phyloP scores from a whole-genome alignment of 768 basidiomycete species.

The Lentinula guzmanii region DNA sequence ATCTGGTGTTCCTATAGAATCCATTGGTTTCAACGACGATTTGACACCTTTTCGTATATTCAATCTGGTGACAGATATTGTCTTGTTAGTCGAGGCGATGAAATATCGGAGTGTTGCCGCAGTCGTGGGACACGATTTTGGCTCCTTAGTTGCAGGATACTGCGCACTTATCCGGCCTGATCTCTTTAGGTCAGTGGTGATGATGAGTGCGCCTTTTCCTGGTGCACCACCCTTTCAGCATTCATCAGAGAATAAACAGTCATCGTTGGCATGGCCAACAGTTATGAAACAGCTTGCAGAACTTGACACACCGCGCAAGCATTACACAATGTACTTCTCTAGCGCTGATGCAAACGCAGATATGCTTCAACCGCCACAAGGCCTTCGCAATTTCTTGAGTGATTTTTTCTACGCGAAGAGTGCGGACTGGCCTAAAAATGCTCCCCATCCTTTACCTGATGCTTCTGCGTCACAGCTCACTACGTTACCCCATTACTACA shows the following conservation, averaged over 20 bases:
- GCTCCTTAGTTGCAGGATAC: slow-evolving; percentile 46
- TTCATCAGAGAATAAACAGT: neutral
- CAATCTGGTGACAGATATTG: slow-evolving; percentile 46
- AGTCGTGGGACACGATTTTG: slow-evolving; percentile 60
- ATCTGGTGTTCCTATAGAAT: slow-evolving; percentile 8
- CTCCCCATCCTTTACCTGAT: slow-evolving; percentile 29
- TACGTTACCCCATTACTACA: slow-evolving; percentile 50
- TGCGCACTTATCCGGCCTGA: slow-evolving; percentile 52
- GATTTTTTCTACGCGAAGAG: slow-evolving; percentile 56
- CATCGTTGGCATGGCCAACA: neutral
- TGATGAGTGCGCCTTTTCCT: slow-evolving; percentile 56
- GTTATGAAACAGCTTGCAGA: slow-evolving; percentile 23
- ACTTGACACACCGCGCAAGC: slow-evolving; percentile 48
- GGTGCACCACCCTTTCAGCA: slow-evolving; percentile 32
- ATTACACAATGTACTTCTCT: slow-evolving; percentile 49
- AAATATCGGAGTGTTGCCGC: slow-evolving; percentile 39
- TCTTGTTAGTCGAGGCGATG: slow-evolving; percentile 44
- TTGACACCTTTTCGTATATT: slow-evolving; percentile 42
- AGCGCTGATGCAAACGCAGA: slow-evolving; percentile 40
- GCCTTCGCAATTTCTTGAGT: slow-evolving; percentile 42
- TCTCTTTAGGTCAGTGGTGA: slow-evolving; percentile 46
- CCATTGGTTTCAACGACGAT: slow-evolving; percentile 40
- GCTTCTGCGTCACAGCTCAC: slow-evolving; percentile 28
- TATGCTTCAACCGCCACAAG: slow-evolving; percentile 35
- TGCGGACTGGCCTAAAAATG: slow-evolving; percentile 42